Evolutionary conservation across 768 basidiomycete species (phyloP).

Genomic region (Mrakia blollopis): DNA sequence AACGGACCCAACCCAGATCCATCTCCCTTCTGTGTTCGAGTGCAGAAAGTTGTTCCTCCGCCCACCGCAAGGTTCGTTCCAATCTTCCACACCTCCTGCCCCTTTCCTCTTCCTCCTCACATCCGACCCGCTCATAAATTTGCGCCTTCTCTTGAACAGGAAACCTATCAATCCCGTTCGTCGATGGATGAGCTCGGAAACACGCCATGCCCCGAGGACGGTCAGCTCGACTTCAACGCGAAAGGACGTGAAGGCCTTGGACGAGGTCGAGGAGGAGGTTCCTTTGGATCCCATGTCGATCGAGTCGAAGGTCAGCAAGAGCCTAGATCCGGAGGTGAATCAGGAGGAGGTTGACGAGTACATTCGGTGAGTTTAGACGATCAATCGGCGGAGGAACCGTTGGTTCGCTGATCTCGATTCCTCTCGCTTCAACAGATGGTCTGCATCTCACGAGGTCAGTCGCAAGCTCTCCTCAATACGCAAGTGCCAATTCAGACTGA

Average conservation of each 20-base stretch:
- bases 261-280: not conserved
- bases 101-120: slow-evolving; percentile 17
- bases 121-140: not conserved
- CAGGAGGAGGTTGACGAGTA: slow-evolving; percentile 38
- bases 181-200: slow-evolving; percentile 56
- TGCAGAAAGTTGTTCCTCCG: slow-evolving; percentile 2
- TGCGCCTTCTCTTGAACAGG: not conserved
- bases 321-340: slow-evolving; percentile 34
- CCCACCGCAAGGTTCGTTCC: not conserved
- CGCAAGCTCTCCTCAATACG: not conserved
- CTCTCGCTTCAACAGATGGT: slow-evolving; percentile 15
- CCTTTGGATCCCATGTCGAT: slow-evolving; percentile 27
- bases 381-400: not conserved
- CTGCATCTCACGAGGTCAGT: slow-evolving; percentile 28
- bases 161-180: slow-evolving; percentile 63
- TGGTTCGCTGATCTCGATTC: not conserved
- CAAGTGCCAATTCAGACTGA: not conserved
- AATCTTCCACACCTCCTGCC: not conserved
- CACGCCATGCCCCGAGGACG: not conserved
- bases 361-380: slow-evolving; percentile 31
- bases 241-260: not conserved
- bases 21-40: slow-evolving; percentile 68
- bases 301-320: slow-evolving; percentile 31
- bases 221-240: not conserved
- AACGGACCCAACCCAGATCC: slow-evolving; percentile 61